Conservation (phyloP, 495 filamentous ascomycete genomes). For the Lichina pygmaea region DNA sequence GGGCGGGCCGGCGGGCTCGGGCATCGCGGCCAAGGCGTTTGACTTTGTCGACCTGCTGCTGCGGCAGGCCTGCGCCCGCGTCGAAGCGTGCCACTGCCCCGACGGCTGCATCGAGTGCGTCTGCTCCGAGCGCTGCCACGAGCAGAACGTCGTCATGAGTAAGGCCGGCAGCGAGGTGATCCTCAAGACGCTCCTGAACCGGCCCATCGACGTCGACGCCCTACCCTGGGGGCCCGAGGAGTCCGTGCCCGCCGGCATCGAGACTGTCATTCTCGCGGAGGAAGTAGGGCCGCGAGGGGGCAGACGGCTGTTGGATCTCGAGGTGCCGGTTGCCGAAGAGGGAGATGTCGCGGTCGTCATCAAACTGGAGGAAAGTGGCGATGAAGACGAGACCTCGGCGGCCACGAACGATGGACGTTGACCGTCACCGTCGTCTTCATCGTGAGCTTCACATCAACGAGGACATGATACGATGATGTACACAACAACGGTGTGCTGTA, state of each 20-base stretch:
- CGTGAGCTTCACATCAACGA: too few relatives aligned
- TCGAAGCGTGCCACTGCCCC: slow-evolving; percentile 41
- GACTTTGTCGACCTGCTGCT: slow-evolving; percentile 68
- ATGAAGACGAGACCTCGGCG: too few relatives aligned
- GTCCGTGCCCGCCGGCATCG: slow-evolving; percentile 37
- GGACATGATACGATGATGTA: too few relatives aligned
- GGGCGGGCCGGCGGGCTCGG: slow-evolving; percentile 57
- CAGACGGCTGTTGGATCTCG: slow-evolving; percentile 15
- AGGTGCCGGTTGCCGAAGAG: slow-evolving; percentile 2
- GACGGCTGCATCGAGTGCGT: slow-evolving; percentile 78
- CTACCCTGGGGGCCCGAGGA: slow-evolving; percentile 58
- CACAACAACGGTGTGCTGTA: too few relatives aligned
- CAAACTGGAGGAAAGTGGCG: too few relatives aligned
- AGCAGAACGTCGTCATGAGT: slow-evolving; percentile 78
- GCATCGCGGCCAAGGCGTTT: slow-evolving; percentile 76
- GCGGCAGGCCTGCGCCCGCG: slow-evolving; percentile 47
- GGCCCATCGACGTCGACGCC: slow-evolving; percentile 47
- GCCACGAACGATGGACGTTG: too few relatives aligned
- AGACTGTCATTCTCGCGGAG: slow-evolving; percentile 55
- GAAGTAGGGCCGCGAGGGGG: slow-evolving; percentile 28
- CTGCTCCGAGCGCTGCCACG: slow-evolving; percentile 59
- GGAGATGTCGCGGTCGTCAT: too few relatives aligned
- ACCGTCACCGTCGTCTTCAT: too few relatives aligned
- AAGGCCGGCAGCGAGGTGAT: slow-evolving; percentile 71
- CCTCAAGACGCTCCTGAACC: slow-evolving; percentile 42